Evolutionary conservation across 495 filamentous ascomycete genomes (phyloP).

Genomic region (Tuber microsphaerosporum): DNA sequence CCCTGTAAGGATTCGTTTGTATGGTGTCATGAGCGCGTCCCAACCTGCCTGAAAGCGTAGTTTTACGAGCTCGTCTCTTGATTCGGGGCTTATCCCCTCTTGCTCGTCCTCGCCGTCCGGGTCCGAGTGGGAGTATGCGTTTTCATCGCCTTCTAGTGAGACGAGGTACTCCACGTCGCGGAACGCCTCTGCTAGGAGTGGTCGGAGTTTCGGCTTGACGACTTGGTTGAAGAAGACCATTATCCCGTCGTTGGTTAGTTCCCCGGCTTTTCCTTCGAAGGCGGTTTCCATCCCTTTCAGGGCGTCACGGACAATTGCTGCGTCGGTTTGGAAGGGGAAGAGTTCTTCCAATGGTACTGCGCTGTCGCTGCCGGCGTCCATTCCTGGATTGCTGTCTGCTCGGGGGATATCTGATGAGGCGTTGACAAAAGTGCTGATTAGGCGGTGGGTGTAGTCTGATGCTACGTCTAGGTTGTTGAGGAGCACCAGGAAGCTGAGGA

Average conservation of each 20-base stretch:
- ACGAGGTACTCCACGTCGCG: constrained; percentile 75
- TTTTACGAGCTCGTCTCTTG: constrained; percentile 54
- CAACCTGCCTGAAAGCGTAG: constrained; percentile 71
- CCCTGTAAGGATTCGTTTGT: constrained; percentile 75
- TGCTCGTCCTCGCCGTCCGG: constrained; percentile 49
- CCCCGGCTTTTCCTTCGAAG: constrained; percentile 67
- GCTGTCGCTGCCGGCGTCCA: constrained; percentile 33
- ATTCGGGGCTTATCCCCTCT: constrained; percentile 48
- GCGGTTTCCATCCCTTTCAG: constrained; percentile 61
- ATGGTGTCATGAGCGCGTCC: constrained; percentile 73
- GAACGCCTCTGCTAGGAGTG: constrained; percentile 79
- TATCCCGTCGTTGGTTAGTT: constrained; percentile 75
- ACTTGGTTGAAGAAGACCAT: constrained; percentile 80
- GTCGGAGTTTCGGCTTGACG: constrained; percentile 75
- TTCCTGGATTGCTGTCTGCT: constrained; percentile 22
- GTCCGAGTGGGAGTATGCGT: constrained; percentile 2
- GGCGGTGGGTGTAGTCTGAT: constrained; percentile 80
- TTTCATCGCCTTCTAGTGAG: constrained; percentile 33
- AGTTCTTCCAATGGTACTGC: constrained; percentile 50
- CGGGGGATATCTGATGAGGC: constrained; percentile 13
- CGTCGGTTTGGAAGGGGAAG: constrained; percentile 73
- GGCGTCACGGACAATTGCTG: constrained; percentile 56
- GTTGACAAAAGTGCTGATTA: constrained; percentile 49
- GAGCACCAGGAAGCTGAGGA: constrained; percentile 78
- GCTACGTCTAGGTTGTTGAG: constrained; percentile 92